Base-by-base conservation (phyloP, 495 filamentous ascomycete species). In the Penicillium dipodomyicola region DNA sequence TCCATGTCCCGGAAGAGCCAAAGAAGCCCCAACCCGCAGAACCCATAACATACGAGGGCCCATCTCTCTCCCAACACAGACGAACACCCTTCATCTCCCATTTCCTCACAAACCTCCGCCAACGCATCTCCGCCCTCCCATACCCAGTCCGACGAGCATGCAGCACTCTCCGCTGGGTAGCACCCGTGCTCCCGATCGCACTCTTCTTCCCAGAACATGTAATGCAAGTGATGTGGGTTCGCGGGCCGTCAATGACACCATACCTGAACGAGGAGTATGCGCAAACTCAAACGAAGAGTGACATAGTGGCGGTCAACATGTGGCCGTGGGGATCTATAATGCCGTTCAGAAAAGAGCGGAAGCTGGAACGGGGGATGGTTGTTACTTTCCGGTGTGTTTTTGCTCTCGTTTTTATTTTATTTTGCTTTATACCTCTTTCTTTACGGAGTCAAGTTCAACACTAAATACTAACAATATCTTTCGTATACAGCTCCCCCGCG, bases 221-320 rank as follows among this genome's bases (percentile, higher is more conserved):
- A 49, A 76, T 80, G 47, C 77, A 86, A 57, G 59, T 87, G 27
- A 83, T 84, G 62, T 77, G 77, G 72, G 84, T 91, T 59, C 75
- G 71, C 27, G 89, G 89, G 3, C 75, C 82, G 20, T 88, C 84
- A 15, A 93, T 93, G 89, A 89, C 87, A 52, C 89, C 89, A 0
- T 87, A 83, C 68, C 64, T 93, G 11, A 91, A 91, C 58, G 75
- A 84, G 40, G 78, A 85, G 46, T 86, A 72, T 65, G 77, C 85
- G 40, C 69, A 80, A 59, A 81, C 76, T 45, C 74, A 82, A 22
- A 76, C 77, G 23, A 65, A 79, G n/a, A 64, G 69, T 41, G 82
- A 86, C 45, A 60, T 77, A 19, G 74, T 84, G 6, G 63, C 80
- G 19, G 73, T 82, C 9, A 76, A 71, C 48, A 75, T 77, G 77